Conservation (phyloP, 1,139 yeast species). For the Suzukiozyma palmioleophila region DNA sequence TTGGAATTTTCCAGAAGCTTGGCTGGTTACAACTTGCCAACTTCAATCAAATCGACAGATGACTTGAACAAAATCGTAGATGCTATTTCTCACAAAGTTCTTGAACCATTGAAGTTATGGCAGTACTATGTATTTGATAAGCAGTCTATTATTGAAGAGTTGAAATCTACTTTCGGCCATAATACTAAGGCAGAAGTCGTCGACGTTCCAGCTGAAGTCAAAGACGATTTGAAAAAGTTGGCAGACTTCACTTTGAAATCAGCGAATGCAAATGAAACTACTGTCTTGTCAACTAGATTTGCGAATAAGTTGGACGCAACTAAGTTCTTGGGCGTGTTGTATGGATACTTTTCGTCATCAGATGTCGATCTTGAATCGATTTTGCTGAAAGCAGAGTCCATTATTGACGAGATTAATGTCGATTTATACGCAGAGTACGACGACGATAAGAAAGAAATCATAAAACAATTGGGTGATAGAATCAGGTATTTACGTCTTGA, state of each 20-base stretch:
- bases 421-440: conserved; percentile 75
- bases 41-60: conserved; percentile 38
- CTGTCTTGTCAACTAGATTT: conserved; percentile 36
- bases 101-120: conserved; percentile 72
- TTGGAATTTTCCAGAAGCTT: conserved; percentile 59
- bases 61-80: conserved; percentile 61
- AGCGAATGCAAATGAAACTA: conserved; percentile 24
- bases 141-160: conserved; percentile 23
- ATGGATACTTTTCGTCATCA: conserved; percentile 28
- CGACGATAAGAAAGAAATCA: conserved; percentile 59
- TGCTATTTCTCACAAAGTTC: conserved; percentile 64
- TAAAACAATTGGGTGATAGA: conserved; percentile 69
- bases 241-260: conserved; percentile 48
- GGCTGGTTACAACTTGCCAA: conserved; percentile 55
- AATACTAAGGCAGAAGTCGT: conserved; percentile 18
- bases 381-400: conserved; percentile 40
- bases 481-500: conserved; percentile 74
- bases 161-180: conserved; percentile 40
- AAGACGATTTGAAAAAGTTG: conserved; percentile 34
- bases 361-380: conserved; percentile 27
- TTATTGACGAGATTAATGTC: conserved; percentile 74
- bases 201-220: conserved; percentile 27
- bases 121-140: conserved; percentile 77
- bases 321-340: conserved; percentile 45
- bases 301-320: conserved; percentile 50